Conservation (phyloP, 164 flowering plant species). For the Tetrastigma voinierianum region DNA sequence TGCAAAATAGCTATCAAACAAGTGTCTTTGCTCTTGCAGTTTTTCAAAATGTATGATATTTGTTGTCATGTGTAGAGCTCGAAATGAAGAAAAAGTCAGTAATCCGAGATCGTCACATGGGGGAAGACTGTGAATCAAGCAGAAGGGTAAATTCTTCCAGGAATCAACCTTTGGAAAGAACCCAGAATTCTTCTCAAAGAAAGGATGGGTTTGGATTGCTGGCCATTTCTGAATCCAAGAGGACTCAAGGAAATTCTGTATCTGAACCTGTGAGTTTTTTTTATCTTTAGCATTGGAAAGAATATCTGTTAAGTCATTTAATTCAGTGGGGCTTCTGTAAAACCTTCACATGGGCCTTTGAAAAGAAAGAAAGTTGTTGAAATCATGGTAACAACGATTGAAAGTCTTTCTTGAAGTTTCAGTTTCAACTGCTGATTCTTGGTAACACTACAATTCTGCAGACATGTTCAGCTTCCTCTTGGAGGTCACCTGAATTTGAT, state of each 20-base stretch:
- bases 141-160: background rate
- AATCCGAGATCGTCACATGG: background rate
- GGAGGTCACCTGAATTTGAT: background rate
- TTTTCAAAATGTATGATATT: too few species aligned
- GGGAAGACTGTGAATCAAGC: background rate
- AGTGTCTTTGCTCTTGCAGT: too few species aligned
- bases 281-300: too few species aligned
- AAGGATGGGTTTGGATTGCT: background rate
- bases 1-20: too few species aligned
- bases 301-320: too few species aligned
- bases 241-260: background rate
- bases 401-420: too few species aligned
- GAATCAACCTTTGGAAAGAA: background rate
- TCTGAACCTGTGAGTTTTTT: background rate
- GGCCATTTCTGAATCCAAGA: background rate
- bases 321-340: too few species aligned
- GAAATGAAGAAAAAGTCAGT: background rate
- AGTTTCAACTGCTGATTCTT: too few species aligned
- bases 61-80: background rate
- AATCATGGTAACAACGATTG: too few species aligned
- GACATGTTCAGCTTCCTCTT: constrained; percentile 3
- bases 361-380: too few species aligned
- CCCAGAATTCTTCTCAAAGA: background rate
- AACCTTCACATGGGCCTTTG: too few species aligned
- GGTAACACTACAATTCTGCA: background rate